A percentile compares a stretch with the other conserved stretches of the same genome.
These are phyloP conservation scores for Wickerhamomyces canadensis DNA, from an alignment of 805 yeast genomes.

Conservation along the genomic window DNA sequence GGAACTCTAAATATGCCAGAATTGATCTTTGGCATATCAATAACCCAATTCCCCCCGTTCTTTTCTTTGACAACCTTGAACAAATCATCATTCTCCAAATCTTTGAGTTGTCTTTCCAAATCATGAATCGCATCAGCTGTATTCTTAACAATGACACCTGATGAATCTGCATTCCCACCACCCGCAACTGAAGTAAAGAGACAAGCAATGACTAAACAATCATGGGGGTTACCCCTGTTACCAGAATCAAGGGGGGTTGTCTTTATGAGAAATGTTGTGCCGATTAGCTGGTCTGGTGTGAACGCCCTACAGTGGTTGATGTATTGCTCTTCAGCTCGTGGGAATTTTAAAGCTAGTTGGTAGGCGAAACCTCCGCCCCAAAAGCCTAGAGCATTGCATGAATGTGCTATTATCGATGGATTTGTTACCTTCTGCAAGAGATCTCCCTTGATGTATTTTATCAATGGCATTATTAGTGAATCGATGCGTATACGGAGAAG, in stretches of 20 bases:
- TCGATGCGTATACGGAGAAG: too few species aligned
- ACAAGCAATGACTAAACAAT: conserved; percentile 45
- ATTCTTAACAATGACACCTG: conserved; percentile 40
- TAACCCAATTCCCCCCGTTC: conserved; percentile 15
- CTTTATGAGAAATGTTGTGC: conserved; percentile 45
- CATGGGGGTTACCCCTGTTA: conserved; percentile 21
- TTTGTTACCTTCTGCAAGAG: conserved; percentile 35
- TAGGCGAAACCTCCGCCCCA: conserved; percentile 89
- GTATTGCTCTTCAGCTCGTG: conserved; percentile 50
- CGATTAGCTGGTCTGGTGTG: conserved; percentile 37
- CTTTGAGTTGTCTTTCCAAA: conserved; percentile 33
- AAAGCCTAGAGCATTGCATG: conserved; percentile 71
- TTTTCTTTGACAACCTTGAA: conserved; percentile 1
- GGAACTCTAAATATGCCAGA: conserved; percentile 79
- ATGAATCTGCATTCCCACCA: conserved; percentile 34
- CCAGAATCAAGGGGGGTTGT: conserved; percentile 28
- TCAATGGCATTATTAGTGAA: conserved; percentile 5
- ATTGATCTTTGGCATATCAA: conserved; percentile 74
- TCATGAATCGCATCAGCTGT: conserved; percentile 48
- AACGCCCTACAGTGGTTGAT: conserved; percentile 19
- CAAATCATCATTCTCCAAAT: background rate
- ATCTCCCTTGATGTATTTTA: conserved; percentile 51
- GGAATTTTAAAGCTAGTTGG: conserved; percentile 47
- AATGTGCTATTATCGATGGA: conserved; percentile 58
- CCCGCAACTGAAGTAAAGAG: conserved; percentile 65